Evolutionary conservation across 2,329 filamentous ascomycete genomes (phyloP), one percentile per base, ranked within the genome.

Genomic region (Mycosphaerella sp.): DNA sequence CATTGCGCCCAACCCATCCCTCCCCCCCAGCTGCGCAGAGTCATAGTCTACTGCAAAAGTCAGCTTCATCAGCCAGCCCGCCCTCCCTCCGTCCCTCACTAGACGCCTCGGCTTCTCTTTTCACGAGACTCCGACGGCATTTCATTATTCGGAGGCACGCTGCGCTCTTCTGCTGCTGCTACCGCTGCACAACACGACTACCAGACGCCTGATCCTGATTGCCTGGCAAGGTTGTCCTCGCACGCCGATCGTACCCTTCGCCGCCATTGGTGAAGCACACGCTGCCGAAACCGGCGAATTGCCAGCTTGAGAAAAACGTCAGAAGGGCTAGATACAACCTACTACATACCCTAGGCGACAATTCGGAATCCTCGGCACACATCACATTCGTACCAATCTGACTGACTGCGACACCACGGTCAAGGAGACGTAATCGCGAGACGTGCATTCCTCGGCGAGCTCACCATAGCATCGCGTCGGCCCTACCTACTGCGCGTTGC

Each of bases 261-360:
- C 44, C 44, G 44, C 44, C 26, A 46, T 46, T 46, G 44, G 45
- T 29, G 17, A 12, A 44, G 17, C 48, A 42, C 14, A 14, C 38
- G 29, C 39, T 29, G 31, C 48, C 48, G 48, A 38, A 31, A 44
- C 40, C 48, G 40, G 48, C 29, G 29, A 38, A 51, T 23, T 32
- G 48, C 48, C 40, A 45, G 48, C 40, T 29, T 26, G 21, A 39
- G 14, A 29, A 38, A 23, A 40, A 17, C 36, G 10, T n/a, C 45
- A 50, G 48, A 31, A 14, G 21, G n/a, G 29, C n/a, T 26, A 32
- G 34, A 40, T 21, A 14, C 38, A 40, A 38, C 23, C 45, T 6
- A 11, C 26, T 4, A 23, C 10, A 4, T 42, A 5, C 44, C 14
- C 14, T 10, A 46, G 26, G 29, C 44, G 29, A 46, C 23, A 17